Evolutionary conservation across 1,284 basidiomycete genomes (phyloP), one percentile per base, ranked within the genome.

Genomic region (Mycena citricolor): DNA sequence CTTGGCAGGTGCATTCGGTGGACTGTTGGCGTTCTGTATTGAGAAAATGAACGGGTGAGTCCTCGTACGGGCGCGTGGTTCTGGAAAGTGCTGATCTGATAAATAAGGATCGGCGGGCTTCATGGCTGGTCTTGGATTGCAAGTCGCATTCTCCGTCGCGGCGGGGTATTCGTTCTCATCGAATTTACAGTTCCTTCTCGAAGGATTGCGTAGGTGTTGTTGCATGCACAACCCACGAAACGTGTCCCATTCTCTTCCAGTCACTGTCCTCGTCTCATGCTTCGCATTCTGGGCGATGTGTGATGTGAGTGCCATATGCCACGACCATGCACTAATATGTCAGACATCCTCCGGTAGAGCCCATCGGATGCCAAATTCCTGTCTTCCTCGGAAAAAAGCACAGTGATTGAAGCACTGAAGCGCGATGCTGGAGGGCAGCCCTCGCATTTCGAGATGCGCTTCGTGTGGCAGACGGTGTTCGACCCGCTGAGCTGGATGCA

Each of bases 111-210:
- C 17, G 57, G 57, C 5, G 58, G 56, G 4, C 44, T 61, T 7
- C 57, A 38, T 41, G 61, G 61, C 35, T 62, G 61, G 61, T 50
- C 52, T n/a, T 62, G 61, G 60, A 62, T 62, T 33, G 61, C 59
- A 40, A 52, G 58, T 57, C 19, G 29, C 16, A 1, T 21, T 5
- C 14, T 11, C 13, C 22, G 12, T 25, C 31, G n/a, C n/a, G n/a
- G n/a, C n/a, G n/a, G n/a, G n/a, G n/a, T n/a, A 47, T 17, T 32
- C 16, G 25, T 8, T 16, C 22, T 20, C 11, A 4, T 25, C 32
- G n/a, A 32, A 6, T 23, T 25, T 30, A 4, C 31, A 61, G 58
- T 62, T 62, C 49, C 39, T 57, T 13, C 46, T 62, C 19, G 60
- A 61, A 39, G 61, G 61, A 13, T 46, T 61, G 14, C 21, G 59